Percentiles rank a stretch among this genome's conserved stretches.
Evolutionary conservation across 2,329 filamentous ascomycete genomes (phyloP).

Genomic region (Scolecobasidium constrictum): DNA sequence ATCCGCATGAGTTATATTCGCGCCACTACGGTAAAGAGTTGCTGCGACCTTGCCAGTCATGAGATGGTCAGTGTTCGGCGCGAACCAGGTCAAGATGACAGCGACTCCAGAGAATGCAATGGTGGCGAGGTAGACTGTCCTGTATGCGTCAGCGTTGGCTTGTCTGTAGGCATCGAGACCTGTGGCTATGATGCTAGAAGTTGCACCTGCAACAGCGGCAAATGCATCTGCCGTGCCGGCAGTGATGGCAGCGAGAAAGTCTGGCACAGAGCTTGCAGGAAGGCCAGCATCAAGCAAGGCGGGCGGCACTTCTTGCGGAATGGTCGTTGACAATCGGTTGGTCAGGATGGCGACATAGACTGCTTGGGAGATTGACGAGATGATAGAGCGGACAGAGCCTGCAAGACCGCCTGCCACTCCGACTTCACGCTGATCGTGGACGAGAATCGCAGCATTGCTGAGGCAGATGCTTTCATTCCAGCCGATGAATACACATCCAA

Average conservation of each 20-base stretch:
- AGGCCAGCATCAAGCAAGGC: slow-evolving; percentile 27
- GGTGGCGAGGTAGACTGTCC: slow-evolving; percentile 9
- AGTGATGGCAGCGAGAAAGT: slow-evolving; percentile 24
- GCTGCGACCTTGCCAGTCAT: slow-evolving; percentile 15
- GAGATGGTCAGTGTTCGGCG: slow-evolving; percentile 12
- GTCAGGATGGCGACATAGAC: slow-evolving; percentile 27
- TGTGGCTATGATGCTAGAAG: slow-evolving; percentile 19
- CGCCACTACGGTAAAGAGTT: slow-evolving; percentile 13
- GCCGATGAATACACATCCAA: slow-evolving; percentile 20
- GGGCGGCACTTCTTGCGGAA: slow-evolving; percentile 23
- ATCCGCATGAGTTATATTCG: too few species aligned
- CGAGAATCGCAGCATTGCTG: slow-evolving; percentile 24
- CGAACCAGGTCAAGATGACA: slow-evolving; percentile 10
- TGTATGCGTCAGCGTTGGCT: slow-evolving; percentile 10
- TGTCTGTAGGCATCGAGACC: slow-evolving; percentile 8
- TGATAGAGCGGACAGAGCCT: slow-evolving; percentile 30
- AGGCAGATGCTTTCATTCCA: slow-evolving; percentile 20
- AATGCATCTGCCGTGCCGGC: slow-evolving; percentile 20
- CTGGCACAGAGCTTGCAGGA: slow-evolving; percentile 20
- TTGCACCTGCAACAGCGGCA: slow-evolving; percentile 23
- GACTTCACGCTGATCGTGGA: slow-evolving; percentile 26
- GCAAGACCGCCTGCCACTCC: slow-evolving; percentile 31
- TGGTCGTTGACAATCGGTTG: slow-evolving; percentile 24
- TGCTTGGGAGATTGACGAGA: slow-evolving; percentile 27
- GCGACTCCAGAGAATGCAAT: slow-evolving; percentile 11